A percentile compares a stretch with the other conserved stretches of the same genome.
Evolutionary conservation across 345 rosid genomes (phyloP).

Genomic region (Arabidopsis suecica): DNA sequence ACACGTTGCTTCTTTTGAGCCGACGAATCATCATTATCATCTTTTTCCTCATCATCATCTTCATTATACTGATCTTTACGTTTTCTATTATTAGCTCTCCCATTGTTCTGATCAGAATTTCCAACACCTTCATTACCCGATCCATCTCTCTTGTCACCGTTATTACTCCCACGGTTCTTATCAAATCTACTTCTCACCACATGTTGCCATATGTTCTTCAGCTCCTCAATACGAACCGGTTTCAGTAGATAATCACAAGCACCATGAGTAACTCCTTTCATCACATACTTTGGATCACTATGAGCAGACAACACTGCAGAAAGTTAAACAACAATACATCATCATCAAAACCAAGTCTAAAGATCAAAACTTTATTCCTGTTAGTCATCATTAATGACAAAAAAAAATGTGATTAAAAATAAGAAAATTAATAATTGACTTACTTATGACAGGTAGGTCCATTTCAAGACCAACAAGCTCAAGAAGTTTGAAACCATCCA

Average conservation of each 20-base stretch:
- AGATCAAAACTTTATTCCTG: not conserved
- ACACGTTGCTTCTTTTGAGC: constrained; percentile 87
- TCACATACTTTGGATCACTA: constrained; percentile 80
- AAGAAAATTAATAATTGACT: constrained; percentile 44
- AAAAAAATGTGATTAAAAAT: not conserved
- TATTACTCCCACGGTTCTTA: constrained; percentile 50
- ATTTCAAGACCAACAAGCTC: constrained; percentile 97
- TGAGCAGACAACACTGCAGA: constrained; percentile 85
- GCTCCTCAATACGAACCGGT: constrained; percentile 89
- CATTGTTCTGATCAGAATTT: constrained; percentile 57
- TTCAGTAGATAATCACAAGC: constrained; percentile 93
- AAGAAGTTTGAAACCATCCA: constrained; percentile 96
- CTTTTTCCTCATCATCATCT: constrained; percentile 70
- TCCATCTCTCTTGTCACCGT: constrained; percentile 50
- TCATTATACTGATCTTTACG: constrained; percentile 73
- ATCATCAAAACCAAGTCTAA: not conserved
- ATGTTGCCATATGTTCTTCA: constrained; percentile 97
- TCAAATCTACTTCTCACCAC: constrained; percentile 68
- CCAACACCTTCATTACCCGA: constrained; percentile 49
- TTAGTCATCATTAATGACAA: not conserved
- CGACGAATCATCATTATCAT: constrained; percentile 67
- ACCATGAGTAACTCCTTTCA: constrained; percentile 91
- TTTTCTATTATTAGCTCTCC: constrained; percentile 61
- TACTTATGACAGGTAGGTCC: constrained; percentile 99
- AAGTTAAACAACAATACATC: constrained; percentile 1